phyloP scores from a whole-genome alignment of 192 early-diverging fungal genomes.

The Backusella mclennaniae region DNA sequence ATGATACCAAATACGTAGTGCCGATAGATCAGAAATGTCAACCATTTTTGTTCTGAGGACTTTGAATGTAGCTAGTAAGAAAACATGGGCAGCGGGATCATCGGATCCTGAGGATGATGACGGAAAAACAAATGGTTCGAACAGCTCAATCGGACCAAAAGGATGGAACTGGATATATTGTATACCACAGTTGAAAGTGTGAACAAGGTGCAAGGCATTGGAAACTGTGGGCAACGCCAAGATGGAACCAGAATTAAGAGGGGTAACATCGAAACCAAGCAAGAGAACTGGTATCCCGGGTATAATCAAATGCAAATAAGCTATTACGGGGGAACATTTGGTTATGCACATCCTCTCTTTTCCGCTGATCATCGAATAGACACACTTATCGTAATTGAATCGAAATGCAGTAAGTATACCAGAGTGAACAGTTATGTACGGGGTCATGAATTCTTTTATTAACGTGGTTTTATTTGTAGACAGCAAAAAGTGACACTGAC shows the following conservation, averaged over 20 bases:
- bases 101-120: background rate
- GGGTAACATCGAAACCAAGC: background rate
- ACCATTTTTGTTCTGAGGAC: background rate
- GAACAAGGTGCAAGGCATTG: background rate
- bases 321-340: background rate
- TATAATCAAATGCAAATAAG: background rate
- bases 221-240: background rate
- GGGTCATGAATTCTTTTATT: no score
- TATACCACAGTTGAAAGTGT: background rate
- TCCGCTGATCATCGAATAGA: background rate
- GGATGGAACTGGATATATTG: background rate
- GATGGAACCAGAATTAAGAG: background rate
- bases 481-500: no score
- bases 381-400: background rate
- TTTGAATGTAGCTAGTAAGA: background rate
- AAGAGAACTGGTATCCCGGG: background rate
- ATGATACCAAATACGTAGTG: background rate
- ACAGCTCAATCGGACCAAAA: background rate
- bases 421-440: no score
- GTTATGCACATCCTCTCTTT: background rate
- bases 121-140: background rate
- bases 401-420: background rate
- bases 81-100: background rate
- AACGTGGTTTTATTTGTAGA: no score
- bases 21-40: background rate